A percentile compares a stretch with the other conserved stretches of the same genome.
Conservation (phyloP, 179 eudicot genomes). For the Actinidia arguta region DNA sequence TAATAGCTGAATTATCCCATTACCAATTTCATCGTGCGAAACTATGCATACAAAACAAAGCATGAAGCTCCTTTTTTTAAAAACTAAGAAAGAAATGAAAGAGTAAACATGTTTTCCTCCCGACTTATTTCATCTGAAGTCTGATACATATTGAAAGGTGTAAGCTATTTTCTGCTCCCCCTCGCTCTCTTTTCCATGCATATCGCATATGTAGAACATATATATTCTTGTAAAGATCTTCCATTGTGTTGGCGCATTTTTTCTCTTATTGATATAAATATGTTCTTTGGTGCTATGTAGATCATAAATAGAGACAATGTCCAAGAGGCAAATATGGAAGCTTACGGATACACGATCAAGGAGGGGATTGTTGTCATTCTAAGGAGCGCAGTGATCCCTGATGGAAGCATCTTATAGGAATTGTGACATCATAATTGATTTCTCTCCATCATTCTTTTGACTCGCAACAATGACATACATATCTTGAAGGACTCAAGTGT, state of each 20-base stretch:
- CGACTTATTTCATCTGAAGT: background rate
- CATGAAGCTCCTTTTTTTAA: background rate
- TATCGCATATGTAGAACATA: background rate
- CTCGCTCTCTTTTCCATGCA: background rate
- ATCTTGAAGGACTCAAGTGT: background rate
- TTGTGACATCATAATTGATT: background rate
- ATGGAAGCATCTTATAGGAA: conserved; percentile 57
- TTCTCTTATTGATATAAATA: background rate
- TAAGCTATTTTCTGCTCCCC: background rate
- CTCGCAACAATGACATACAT: background rate
- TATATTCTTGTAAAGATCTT: background rate
- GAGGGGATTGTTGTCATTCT: conserved; percentile 65
- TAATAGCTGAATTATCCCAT: background rate
- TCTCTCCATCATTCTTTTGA: conserved; percentile 11
- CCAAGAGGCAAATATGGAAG: conserved; percentile 67
- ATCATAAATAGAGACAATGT: conserved; percentile 69
- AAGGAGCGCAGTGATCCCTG: conserved; percentile 59
- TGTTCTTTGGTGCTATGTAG: conserved; percentile 44
- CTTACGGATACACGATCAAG: conserved; percentile 60
- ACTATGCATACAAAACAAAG: background rate
- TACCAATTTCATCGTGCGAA: background rate
- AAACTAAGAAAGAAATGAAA: background rate
- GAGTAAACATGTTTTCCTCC: background rate
- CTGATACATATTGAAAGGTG: background rate
- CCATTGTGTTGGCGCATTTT: background rate